Percentiles rank a stretch among this genome's conserved stretches.
Conservation (phyloP, 2,329 filamentous ascomycete species). For the Trichoderma asperellum region DNA sequence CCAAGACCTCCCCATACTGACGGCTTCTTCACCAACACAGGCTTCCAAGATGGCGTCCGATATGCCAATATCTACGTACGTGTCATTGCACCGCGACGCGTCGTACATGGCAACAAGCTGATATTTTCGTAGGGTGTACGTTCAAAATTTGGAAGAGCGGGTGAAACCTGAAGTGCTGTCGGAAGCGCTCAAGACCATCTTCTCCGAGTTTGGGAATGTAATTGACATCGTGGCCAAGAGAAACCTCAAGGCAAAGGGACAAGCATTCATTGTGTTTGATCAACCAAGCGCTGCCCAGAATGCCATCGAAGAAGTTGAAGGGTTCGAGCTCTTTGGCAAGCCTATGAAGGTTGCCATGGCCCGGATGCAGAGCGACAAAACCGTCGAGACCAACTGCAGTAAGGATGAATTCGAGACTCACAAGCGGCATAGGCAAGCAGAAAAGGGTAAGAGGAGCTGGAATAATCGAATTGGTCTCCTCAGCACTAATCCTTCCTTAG, state of each 20-base stretch:
- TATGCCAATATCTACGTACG: constrained; percentile 66
- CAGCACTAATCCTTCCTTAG: constrained; percentile 41
- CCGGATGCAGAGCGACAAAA: constrained; percentile 83
- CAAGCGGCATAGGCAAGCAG: constrained; percentile 79
- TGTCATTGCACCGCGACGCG: constrained; percentile 75
- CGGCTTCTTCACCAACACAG: constrained; percentile 12
- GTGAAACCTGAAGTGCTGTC: constrained; percentile 80
- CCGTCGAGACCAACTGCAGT: constrained; percentile 72
- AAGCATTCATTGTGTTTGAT: constrained; percentile 94
- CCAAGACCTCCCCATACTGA: constrained; percentile 2
- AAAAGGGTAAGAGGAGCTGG: constrained; percentile 71
- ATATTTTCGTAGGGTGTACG: constrained; percentile 60
- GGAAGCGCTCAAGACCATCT: constrained; percentile 73
- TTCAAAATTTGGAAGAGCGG: constrained; percentile 88
- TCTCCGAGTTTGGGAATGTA: constrained; percentile 85
- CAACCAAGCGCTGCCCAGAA: constrained; percentile 74
- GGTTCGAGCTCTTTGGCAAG: constrained; percentile 91
- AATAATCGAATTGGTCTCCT: background rate
- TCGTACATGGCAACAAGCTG: constrained; percentile 43
- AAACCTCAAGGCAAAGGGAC: constrained; percentile 89
- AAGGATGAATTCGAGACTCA: constrained; percentile 85
- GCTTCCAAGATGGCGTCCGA: constrained; percentile 21
- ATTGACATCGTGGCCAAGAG: constrained; percentile 86
- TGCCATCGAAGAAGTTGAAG: constrained; percentile 87
- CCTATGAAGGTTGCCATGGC: constrained; percentile 85